Conservation (phyloP, 768 basidiomycete species). For the Boletus eberwhitei region DNA sequence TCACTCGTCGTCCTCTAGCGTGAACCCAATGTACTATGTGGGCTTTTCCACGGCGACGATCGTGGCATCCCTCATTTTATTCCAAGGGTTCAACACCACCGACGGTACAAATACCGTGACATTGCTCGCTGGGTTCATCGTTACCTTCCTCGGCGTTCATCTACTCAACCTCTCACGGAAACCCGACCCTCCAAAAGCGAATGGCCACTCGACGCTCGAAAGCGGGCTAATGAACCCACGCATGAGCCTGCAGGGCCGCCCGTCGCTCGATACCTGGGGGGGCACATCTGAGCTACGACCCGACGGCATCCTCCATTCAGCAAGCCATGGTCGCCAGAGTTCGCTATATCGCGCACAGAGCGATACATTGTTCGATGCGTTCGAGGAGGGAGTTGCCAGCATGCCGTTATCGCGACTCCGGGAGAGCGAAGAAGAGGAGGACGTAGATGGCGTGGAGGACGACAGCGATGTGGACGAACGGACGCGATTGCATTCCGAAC, state of each 20-base stretch:
- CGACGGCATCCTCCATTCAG: slow-evolving; percentile 24
- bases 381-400: slow-evolving; percentile 45
- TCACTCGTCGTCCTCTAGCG: slow-evolving; percentile 42
- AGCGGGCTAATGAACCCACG: slow-evolving; percentile 72
- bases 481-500: slow-evolving; percentile 32
- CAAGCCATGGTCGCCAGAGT: slow-evolving; percentile 59
- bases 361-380: slow-evolving; percentile 71
- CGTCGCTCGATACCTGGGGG: slow-evolving; percentile 77
- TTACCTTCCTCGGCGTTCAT: slow-evolving; percentile 97
- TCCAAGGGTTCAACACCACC: slow-evolving; percentile 94
- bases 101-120: slow-evolving; percentile 80
- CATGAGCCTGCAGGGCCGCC: slow-evolving; percentile 74
- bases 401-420: slow-evolving; percentile 60
- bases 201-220: slow-evolving; percentile 55
- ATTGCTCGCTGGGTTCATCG: slow-evolving; percentile 83
- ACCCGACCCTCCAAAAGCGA: slow-evolving; percentile 43
- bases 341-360: slow-evolving; percentile 66
- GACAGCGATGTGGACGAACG: slow-evolving; percentile 48
- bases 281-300: slow-evolving; percentile 33
- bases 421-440: slow-evolving; percentile 63
- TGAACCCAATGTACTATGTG: slow-evolving; percentile 98
- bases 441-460: slow-evolving; percentile 40
- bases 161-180: slow-evolving; percentile 79
- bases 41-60: slow-evolving; percentile 93
- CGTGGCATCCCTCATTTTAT: slow-evolving; percentile 91